Base-by-base conservation (phyloP, 352 stramenopile genomes). In the Pythium monospermum region DNA sequence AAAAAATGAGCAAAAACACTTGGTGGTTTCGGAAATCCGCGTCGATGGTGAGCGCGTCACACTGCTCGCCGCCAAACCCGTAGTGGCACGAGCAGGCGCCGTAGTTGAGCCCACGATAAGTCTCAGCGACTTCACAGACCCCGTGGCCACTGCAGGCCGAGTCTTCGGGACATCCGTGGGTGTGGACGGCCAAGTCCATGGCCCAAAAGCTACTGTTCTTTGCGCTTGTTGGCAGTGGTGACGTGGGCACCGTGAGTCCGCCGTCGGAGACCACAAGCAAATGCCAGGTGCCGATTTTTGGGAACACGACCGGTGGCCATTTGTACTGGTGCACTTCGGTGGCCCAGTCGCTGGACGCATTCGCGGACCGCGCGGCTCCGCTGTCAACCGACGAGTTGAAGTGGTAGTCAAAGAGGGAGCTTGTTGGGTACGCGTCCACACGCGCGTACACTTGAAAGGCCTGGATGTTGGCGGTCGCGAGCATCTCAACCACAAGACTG, bases 21-120 rank as follows among this genome's bases (percentile, higher is more conserved):
- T 68, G 66, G 26, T 54, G 28, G n/a, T 13, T 36, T 19, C 66
- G 66, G 40, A 58, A 55, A 16, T 38, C 35, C 12, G 31, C 23
- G 15, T 53, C 35, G 28, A 69, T 8, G 4, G 61, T 63, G 12
- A 27, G 51, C 12, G 32, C 28, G 23, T 63, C 48, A 35, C 66
- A 75, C 19, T 70, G 59, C 18, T 61, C 53, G 13, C 66, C 66
- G 31, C 62, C 66, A 55, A 58, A 75, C 35, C 66, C 66, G 39
- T 69, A 75, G 22, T 71, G 40, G 42, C 66, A 75, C 32, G 38
- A 36, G 45, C 66, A 75, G 25, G 38, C 18, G 35, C 66, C 63
- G 48, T 75, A 75, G 23, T 48, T 37, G 21, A 75, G 45, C 13
- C 63, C 64, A 30, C 57, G 48, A 36, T 75, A 72, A 19, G 61